Evolutionary conservation across 768 basidiomycete species (phyloP).

Genomic region (Kwoniella heveanensis): DNA sequence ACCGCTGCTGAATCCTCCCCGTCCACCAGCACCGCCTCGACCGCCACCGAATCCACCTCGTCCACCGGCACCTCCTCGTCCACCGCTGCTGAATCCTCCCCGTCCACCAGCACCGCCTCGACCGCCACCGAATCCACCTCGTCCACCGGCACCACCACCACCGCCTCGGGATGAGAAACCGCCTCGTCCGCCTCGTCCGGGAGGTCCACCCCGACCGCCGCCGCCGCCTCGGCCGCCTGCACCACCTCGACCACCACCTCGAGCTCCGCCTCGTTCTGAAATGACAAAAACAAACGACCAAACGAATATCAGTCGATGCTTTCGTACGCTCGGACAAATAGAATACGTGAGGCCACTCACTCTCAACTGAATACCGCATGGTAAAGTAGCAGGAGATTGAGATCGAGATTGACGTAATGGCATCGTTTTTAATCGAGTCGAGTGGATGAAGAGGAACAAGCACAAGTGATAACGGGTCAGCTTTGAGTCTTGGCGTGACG

Average conservation of each 20-base stretch:
- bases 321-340: too few relatives aligned
- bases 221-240: conserved; percentile 34
- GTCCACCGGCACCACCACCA: conserved; percentile 39
- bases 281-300: neutral
- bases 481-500: too few relatives aligned
- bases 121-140: conserved; percentile 28
- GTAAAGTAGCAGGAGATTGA: neutral
- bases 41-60: conserved; percentile 19
- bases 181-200: conserved; percentile 44
- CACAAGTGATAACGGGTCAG: too few relatives aligned
- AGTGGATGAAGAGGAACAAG: too few relatives aligned
- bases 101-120: conserved; percentile 45
- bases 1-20: conserved; percentile 25
- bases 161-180: conserved; percentile 35
- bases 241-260: conserved; percentile 51
- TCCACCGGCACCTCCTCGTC: conserved; percentile 23
- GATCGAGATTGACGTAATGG: too few relatives aligned
- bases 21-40: conserved; percentile 11
- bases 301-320: neutral
- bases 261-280: conserved; percentile 42
- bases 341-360: too few relatives aligned
- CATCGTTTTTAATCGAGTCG: too few relatives aligned
- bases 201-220: conserved; percentile 56
- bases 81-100: conserved; percentile 17
- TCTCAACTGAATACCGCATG: conserved; percentile 30